These are phyloP conservation scores for Annona cherimola DNA, from an alignment of 164 flowering plant species.

Conservation along the genomic window DNA sequence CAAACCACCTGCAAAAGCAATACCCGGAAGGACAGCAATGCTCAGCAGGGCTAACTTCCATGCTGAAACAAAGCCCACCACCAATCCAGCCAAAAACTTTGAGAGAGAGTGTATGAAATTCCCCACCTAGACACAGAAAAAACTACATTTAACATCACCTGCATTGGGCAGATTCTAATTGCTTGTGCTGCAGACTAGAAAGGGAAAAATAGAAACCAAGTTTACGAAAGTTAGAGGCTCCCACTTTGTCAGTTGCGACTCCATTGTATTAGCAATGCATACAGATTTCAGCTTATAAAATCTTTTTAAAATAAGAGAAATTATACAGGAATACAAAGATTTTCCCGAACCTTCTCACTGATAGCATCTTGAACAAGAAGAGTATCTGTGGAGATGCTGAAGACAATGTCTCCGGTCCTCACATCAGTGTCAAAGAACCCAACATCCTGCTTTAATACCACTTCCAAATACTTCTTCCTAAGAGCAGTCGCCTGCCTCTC, in stretches of 20 bases:
- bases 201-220: not conserved
- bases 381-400: constrained; percentile 93
- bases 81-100: constrained; percentile 91
- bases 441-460: constrained; percentile 89
- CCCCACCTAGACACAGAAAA: constrained; percentile 56
- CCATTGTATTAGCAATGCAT: not conserved
- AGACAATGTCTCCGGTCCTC: constrained; percentile 93
- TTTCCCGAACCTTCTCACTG: constrained; percentile 79
- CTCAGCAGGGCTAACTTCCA: constrained; percentile 92
- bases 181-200: not conserved
- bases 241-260: not conserved
- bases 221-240: not conserved
- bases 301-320: no score
- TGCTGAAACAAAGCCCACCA: constrained; percentile 96
- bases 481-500: constrained; percentile 81
- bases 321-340: not conserved
- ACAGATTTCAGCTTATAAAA: not conserved
- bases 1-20: constrained; percentile 94
- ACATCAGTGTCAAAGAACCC: constrained; percentile 99
- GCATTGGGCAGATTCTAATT: not conserved
- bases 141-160: not conserved
- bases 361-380: constrained; percentile 99
- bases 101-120: constrained; percentile 95
- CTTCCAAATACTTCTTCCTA: constrained; percentile 87
- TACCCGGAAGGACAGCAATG: constrained; percentile 93